Evolutionary conservation across 2,329 filamentous ascomycete genomes (phyloP).

Genomic region (Drechslera avenae): DNA sequence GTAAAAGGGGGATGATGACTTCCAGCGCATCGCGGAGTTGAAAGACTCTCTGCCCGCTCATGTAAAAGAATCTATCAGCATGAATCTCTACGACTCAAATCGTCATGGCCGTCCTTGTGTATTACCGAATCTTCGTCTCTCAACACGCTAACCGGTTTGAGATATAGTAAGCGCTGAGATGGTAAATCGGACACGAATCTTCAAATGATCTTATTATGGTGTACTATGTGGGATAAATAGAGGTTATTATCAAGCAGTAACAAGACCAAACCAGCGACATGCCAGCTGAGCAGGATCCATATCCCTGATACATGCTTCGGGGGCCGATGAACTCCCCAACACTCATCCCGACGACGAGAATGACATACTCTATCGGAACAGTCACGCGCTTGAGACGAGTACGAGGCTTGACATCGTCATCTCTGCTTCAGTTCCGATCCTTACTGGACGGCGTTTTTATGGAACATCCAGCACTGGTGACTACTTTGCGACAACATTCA

Average conservation of each 20-base stretch:
- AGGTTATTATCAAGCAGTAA: not conserved
- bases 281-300: constrained; percentile 7
- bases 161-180: not conserved
- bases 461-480: not conserved
- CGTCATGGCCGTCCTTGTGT: not conserved
- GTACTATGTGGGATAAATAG: not conserved
- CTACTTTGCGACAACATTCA: constrained; percentile 1
- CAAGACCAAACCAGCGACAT: not conserved
- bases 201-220: constrained; percentile 57
- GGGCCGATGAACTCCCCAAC: not conserved
- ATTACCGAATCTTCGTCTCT: not conserved
- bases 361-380: not conserved
- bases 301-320: not conserved
- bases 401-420: not conserved
- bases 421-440: not conserved
- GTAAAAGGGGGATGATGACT: constrained; percentile 22
- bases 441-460: not conserved
- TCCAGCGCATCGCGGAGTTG: constrained; percentile 19
- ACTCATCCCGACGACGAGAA: not conserved
- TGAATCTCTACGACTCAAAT: constrained; percentile 21
- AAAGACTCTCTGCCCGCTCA: constrained; percentile 20
- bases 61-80: constrained; percentile 36
- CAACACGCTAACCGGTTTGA: not conserved
- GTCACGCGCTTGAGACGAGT: not conserved
- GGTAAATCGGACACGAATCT: constrained; percentile 53